phyloP scores from a whole-genome alignment of 371 early-diverging fungal species.

The Mortierella sp. region DNA sequence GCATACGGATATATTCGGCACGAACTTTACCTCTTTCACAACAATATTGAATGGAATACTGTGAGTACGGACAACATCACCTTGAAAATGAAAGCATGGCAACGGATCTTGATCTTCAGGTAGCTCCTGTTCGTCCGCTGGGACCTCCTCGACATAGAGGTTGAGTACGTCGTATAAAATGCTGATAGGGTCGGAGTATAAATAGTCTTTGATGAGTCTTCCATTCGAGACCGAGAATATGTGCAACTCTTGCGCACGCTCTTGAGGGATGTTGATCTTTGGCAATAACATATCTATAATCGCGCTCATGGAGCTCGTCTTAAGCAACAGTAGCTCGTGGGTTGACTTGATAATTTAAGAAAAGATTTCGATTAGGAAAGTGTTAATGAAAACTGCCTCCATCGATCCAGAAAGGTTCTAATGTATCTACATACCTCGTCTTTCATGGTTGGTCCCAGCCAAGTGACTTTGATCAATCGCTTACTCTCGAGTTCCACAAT shows the following conservation, averaged over 20 bases:
- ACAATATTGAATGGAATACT: constrained; percentile 87
- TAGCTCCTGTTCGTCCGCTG: constrained; percentile 67
- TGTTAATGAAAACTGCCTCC: background rate
- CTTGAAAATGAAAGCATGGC: constrained; percentile 83
- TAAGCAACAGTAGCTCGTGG: constrained; percentile 69
- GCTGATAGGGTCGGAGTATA: constrained; percentile 55
- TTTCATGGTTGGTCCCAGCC: constrained; percentile 64
- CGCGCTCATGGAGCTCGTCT: constrained; percentile 64
- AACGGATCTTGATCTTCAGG: constrained; percentile 61
- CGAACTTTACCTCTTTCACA: constrained; percentile 65
- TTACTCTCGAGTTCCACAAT: constrained; percentile 88
- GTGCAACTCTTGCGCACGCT: constrained; percentile 49
- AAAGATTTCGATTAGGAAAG: constrained; percentile 2
- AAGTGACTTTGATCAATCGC: constrained; percentile 68
- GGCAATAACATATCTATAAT: constrained; percentile 69
- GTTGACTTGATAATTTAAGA: constrained; percentile 33
- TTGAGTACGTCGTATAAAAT: constrained; percentile 33
- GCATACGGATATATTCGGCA: no score
- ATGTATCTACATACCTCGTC: constrained; percentile 55
- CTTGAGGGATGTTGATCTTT: constrained; percentile 60
- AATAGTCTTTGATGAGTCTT: constrained; percentile 59
- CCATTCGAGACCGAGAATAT: constrained; percentile 60
- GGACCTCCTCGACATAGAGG: constrained; percentile 70
- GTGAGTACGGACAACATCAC: constrained; percentile 76
- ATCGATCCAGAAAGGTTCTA: background rate